Conservation (phyloP, 495 filamentous ascomycete species). For the Penicillium angulare region DNA sequence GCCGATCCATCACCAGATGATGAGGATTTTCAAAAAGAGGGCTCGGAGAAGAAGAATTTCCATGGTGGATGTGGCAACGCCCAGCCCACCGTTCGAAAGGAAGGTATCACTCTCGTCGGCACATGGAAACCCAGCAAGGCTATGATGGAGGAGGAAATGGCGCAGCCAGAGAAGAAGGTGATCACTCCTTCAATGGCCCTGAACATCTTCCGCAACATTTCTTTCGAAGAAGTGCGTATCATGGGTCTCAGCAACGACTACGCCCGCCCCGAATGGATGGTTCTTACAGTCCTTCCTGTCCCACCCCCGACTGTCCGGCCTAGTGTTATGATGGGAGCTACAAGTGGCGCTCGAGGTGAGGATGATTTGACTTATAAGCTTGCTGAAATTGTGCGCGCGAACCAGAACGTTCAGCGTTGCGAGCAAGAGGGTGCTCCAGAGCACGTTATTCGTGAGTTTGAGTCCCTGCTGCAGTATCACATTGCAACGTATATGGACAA, state of each 20-base stretch:
- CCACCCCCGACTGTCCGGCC: conserved; percentile 94
- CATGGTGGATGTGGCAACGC: conserved; percentile 94
- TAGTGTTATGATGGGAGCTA: conserved; percentile 87
- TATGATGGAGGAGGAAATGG: conserved; percentile 61
- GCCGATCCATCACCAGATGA: conserved; percentile 63
- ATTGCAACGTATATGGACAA: conserved; percentile 99
- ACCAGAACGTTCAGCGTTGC: conserved; percentile 86
- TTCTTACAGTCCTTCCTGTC: conserved; percentile 90
- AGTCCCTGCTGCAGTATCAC: conserved; percentile 92
- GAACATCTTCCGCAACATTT: conserved; percentile 80
- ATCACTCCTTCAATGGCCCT: conserved; percentile 83
- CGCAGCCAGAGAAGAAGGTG: conserved; percentile 74
- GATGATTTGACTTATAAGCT: conserved; percentile 99
- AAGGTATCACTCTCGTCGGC: conserved; percentile 78
- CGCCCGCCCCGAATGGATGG: conserved; percentile 97
- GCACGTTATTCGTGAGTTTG: conserved; percentile 86
- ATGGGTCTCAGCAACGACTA: conserved; percentile 92
- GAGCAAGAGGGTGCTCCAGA: conserved; percentile 84
- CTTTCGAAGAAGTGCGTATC: conserved; percentile 72
- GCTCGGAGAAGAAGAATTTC: conserved; percentile 43
- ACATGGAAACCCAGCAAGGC: conserved; percentile 75
- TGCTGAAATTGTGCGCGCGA: conserved; percentile 96
- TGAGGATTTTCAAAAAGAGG: conserved; percentile 57
- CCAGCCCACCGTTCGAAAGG: conserved; percentile 81
- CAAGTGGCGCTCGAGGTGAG: conserved; percentile 84